These are phyloP conservation scores for Ophidiomyces ophidiicola DNA, from an alignment of 2,329 filamentous ascomycete genomes.

Conservation along the genomic window DNA sequence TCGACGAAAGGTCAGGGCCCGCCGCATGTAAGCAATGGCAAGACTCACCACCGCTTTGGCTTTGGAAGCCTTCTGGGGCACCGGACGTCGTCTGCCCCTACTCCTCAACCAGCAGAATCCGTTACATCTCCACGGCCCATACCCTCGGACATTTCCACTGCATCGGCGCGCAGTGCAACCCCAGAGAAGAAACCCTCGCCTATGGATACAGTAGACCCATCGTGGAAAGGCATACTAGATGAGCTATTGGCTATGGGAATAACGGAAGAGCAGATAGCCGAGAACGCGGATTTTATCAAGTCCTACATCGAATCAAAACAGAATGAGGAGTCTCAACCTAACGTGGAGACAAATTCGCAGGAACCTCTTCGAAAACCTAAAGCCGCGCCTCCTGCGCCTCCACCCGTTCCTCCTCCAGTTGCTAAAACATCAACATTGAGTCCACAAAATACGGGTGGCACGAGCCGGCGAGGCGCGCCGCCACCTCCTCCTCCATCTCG, in stretches of 20 bases:
- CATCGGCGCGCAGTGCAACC: slow-evolving; percentile 24
- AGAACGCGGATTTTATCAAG: slow-evolving; percentile 58
- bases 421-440: slow-evolving; percentile 39
- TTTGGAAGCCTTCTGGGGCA: slow-evolving; percentile 41
- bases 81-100: slow-evolving; percentile 35
- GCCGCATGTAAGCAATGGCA: slow-evolving; percentile 33
- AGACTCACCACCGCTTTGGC: slow-evolving; percentile 42
- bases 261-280: slow-evolving; percentile 54
- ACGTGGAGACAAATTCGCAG: slow-evolving; percentile 29
- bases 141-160: slow-evolving; percentile 18
- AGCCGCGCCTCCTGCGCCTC: slow-evolving; percentile 51
- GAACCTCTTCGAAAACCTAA: slow-evolving; percentile 40
- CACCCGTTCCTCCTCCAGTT: slow-evolving; percentile 35
- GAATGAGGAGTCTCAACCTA: slow-evolving; percentile 32
- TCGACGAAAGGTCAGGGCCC: slow-evolving; percentile 39
- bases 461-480: slow-evolving; percentile 45
- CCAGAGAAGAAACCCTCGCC: slow-evolving; percentile 21
- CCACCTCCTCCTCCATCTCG: slow-evolving; percentile 46
- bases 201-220: slow-evolving; percentile 51
- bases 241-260: slow-evolving; percentile 54
- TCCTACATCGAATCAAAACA: slow-evolving; percentile 54
- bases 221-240: slow-evolving; percentile 48
- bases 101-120: slow-evolving; percentile 31
- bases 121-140: slow-evolving; percentile 36
- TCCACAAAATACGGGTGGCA: slow-evolving; percentile 49